Percentiles rank a stretch among this genome's conserved stretches.
Evolutionary conservation across 1,284 basidiomycete species (phyloP).

Genomic region (Dichomitus squalens): DNA sequence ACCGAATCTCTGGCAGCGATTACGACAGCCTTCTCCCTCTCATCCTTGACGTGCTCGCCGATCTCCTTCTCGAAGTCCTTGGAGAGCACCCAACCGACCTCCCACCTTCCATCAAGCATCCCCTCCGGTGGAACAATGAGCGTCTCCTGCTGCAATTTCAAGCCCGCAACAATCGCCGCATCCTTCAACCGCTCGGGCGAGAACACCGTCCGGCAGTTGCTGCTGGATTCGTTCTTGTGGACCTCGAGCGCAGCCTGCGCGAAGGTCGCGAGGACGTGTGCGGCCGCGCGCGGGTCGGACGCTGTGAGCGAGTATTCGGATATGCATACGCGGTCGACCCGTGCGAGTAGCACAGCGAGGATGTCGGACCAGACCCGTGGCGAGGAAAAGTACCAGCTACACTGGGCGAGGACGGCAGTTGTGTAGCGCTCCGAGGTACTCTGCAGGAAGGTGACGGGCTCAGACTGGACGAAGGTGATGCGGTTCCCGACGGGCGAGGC

Average conservation of each 20-base stretch:
- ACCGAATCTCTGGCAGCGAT: slow-evolving; percentile 34
- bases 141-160: slow-evolving; percentile 30
- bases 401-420: slow-evolving; percentile 41
- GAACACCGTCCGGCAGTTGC: slow-evolving; percentile 44
- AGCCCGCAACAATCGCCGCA: slow-evolving; percentile 34
- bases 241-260: slow-evolving; percentile 42
- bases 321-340: slow-evolving; percentile 36
- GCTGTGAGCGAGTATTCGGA: slow-evolving; percentile 42
- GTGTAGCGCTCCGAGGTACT: slow-evolving; percentile 32
- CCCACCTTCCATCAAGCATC: slow-evolving; percentile 42
- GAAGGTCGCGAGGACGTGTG: slow-evolving; percentile 44
- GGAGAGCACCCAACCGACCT: slow-evolving; percentile 30
- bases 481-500: slow-evolving; percentile 37
- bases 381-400: slow-evolving; percentile 45
- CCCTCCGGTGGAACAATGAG: slow-evolving; percentile 30
- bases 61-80: slow-evolving; percentile 26
- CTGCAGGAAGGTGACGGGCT: slow-evolving; percentile 37
- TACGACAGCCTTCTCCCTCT: slow-evolving; percentile 32
- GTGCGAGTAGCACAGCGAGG: slow-evolving; percentile 32
- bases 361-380: slow-evolving; percentile 37
- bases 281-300: slow-evolving; percentile 25
- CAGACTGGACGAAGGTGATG: slow-evolving; percentile 39
- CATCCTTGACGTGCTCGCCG: slow-evolving; percentile 26
- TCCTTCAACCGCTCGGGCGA: slow-evolving; percentile 36
- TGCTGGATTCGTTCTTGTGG: slow-evolving; percentile 32